Evolutionary conservation across 169 alveolate genomes (phyloP).

Genomic region (Plasmodium malariae): DNA sequence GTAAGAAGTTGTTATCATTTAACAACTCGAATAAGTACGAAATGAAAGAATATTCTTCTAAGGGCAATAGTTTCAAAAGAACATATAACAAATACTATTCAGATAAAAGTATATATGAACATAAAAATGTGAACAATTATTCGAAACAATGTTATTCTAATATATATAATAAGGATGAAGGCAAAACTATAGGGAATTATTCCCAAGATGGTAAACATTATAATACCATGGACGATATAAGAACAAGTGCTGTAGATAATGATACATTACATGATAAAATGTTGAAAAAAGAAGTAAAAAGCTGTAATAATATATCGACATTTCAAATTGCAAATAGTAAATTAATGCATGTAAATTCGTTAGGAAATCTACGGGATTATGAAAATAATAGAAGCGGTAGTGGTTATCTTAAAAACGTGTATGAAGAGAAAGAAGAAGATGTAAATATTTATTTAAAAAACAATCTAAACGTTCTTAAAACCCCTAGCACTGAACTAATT

Average conservation of each 20-base stretch:
- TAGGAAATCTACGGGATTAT: not conserved
- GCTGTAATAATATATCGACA: not conserved
- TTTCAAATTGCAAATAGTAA: not conserved
- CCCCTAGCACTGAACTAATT: slow-evolving; percentile 52
- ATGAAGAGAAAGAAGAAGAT: not conserved
- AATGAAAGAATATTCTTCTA: too few relatives aligned
- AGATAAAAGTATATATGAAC: not conserved
- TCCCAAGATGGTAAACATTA: not conserved
- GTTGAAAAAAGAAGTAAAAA: slow-evolving; percentile 20
- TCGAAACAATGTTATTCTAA: slow-evolving; percentile 5
- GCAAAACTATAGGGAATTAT: not conserved
- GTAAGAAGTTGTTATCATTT: too few relatives aligned
- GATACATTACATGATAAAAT: not conserved
- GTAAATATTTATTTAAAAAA: not conserved
- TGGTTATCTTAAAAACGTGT: not conserved
- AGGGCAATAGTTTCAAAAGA: too few relatives aligned
- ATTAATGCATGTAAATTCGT: not conserved
- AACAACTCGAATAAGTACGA: too few relatives aligned
- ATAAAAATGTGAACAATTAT: slow-evolving; percentile 4
- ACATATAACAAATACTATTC: not conserved
- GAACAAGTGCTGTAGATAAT: not conserved
- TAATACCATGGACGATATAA: not conserved
- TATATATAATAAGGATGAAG: not conserved
- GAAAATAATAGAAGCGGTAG: not conserved
- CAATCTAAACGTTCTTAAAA: slow-evolving; percentile 14